A percentile compares a stretch with the other conserved stretches of the same genome.
phyloP scores from a whole-genome alignment of 2,329 filamentous ascomycete species.

The Diaporthe caulivora region DNA sequence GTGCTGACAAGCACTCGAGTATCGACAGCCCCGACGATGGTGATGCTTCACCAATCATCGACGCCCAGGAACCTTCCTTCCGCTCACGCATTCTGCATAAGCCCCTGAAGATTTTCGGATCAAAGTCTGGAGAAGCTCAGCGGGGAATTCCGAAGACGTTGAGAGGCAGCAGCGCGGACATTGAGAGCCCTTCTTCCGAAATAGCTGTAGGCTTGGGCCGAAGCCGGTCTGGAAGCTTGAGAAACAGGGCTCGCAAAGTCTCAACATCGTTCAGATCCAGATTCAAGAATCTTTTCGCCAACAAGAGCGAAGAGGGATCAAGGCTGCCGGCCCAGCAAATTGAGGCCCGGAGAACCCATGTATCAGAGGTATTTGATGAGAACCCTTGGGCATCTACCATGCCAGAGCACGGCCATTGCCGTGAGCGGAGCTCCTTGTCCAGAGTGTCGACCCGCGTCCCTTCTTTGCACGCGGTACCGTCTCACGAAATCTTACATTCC shows the following conservation, averaged over 20 bases:
- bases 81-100: constrained; percentile 51
- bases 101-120: constrained; percentile 59
- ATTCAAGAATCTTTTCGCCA: constrained; percentile 69
- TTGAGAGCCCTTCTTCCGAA: constrained; percentile 26
- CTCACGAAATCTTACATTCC: constrained; percentile 61
- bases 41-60: constrained; percentile 51
- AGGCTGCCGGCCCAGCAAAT: constrained; percentile 66
- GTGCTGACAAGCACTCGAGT: constrained; percentile 38
- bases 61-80: constrained; percentile 1
- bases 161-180: constrained; percentile 56
- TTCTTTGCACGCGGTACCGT: constrained; percentile 61
- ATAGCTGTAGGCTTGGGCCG: constrained; percentile 35
- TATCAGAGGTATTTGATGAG: constrained; percentile 41
- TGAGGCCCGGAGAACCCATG: constrained; percentile 55
- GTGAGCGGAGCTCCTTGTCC: constrained; percentile 50
- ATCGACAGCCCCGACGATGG: constrained; percentile 38
- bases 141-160: constrained; percentile 62
- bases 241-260: constrained; percentile 69
- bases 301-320: constrained; percentile 50
- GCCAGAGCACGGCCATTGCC: constrained; percentile 29
- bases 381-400: constrained; percentile 11
- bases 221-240: constrained; percentile 54
- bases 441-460: constrained; percentile 63
- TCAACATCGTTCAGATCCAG: constrained; percentile 73
- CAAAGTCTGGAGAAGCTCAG: constrained; percentile 51